A percentile compares a stretch with the other conserved stretches of the same genome.
Conservation (phyloP, 2,329 filamentous ascomycete genomes). For the Exutisphaerella laricina region DNA sequence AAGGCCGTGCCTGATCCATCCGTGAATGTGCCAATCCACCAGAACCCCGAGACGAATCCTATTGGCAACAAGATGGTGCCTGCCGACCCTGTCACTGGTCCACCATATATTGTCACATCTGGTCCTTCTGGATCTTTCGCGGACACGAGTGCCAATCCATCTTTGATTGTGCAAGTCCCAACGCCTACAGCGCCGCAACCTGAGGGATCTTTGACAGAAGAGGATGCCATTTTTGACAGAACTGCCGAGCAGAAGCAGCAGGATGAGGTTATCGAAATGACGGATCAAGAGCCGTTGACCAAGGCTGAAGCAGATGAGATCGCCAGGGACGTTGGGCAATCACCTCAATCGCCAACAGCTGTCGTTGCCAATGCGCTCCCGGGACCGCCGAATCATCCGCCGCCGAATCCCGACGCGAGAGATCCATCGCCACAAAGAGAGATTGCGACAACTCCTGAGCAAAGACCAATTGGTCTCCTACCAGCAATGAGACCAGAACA, state of each 20-base stretch:
- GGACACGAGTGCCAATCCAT: slow-evolving; percentile 14
- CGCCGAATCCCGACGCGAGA: slow-evolving; percentile 29
- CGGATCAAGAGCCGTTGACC: slow-evolving; percentile 45
- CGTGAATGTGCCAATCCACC: slow-evolving; percentile 1
- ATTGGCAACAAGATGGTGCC: slow-evolving; percentile 3
- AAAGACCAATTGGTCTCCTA: slow-evolving; percentile 64
- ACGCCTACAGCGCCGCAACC: slow-evolving; percentile 47
- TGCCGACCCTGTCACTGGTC: slow-evolving; percentile 1
- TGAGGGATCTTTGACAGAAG: slow-evolving; percentile 35
- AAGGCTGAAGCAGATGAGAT: slow-evolving; percentile 42
- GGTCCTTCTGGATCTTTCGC: slow-evolving; percentile 3
- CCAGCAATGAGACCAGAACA: slow-evolving; percentile 76
- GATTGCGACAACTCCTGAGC: slow-evolving; percentile 37
- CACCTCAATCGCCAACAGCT: slow-evolving; percentile 13
- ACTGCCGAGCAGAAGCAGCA: slow-evolving; percentile 44
- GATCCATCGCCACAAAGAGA: slow-evolving; percentile 22
- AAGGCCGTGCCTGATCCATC: slow-evolving; percentile 15
- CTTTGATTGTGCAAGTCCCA: slow-evolving; percentile 35
- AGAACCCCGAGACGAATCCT: slow-evolving; percentile 1
- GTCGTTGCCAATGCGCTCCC: slow-evolving; percentile 37
- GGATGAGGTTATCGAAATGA: slow-evolving; percentile 59
- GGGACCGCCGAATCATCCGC: slow-evolving; percentile 47
- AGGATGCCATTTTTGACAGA: slow-evolving; percentile 43
- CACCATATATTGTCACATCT: slow-evolving; percentile 10
- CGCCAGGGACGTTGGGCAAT: slow-evolving; percentile 14